Evolutionary conservation across 495 filamentous ascomycete genomes (phyloP).

Genomic region (Penicillium nucicola): DNA sequence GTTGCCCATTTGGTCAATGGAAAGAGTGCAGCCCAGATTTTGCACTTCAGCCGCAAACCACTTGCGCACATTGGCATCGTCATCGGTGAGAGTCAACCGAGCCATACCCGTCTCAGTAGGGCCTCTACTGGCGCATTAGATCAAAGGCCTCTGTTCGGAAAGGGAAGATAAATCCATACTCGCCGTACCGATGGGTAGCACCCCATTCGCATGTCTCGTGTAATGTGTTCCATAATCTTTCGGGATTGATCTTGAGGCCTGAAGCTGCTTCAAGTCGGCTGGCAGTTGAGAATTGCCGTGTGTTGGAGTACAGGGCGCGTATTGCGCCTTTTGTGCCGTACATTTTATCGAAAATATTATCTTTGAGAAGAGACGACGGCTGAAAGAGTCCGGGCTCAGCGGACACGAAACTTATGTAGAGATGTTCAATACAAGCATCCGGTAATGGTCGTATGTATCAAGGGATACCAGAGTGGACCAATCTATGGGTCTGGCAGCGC

Average conservation of each 20-base stretch:
- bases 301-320: conserved; percentile 8
- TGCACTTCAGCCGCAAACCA: conserved; percentile 66
- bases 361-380: not conserved
- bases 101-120: conserved; percentile 54
- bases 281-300: conserved; percentile 15
- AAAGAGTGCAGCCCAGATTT: conserved; percentile 58
- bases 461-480: not conserved
- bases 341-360: conserved; percentile 1
- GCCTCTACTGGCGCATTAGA: conserved; percentile 10
- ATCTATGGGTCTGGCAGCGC: conserved; percentile 3
- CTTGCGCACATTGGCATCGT: conserved; percentile 63
- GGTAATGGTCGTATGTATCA: not conserved
- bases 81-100: conserved; percentile 61
- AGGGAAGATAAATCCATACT: conserved; percentile 15
- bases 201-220: conserved; percentile 38
- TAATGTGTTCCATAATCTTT: conserved; percentile 32
- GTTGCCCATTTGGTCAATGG: conserved; percentile 64
- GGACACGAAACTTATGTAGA: not conserved
- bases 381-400: too few species aligned
- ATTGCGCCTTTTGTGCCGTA: not conserved
- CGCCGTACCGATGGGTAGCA: conserved; percentile 26
- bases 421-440: too few species aligned
- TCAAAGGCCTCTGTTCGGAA: not conserved
- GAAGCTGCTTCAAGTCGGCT: conserved; percentile 13
- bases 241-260: conserved; percentile 30